Base-by-base conservation (phyloP, 2,329 filamentous ascomycete species). In the Metarhizium robertsii region DNA sequence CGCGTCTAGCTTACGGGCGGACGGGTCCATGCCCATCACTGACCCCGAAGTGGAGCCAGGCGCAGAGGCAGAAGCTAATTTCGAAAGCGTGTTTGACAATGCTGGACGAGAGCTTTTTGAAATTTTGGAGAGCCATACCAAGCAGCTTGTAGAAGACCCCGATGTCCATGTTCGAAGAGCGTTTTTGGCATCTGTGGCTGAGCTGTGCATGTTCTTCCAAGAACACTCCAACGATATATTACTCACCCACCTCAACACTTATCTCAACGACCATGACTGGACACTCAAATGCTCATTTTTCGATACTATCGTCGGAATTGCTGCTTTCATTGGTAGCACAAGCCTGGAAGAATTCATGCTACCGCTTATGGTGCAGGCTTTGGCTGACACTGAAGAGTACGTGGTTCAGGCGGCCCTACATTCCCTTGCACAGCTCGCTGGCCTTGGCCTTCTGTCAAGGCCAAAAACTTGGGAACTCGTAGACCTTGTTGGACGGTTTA, bases 221-320 rank as follows among this genome's bases (percentile, higher is more conserved):
- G 81, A 86, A n/a, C 87, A 91, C 65, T 88, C 92, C 1, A 96
- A 95, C 67, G 94, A 99, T 66, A 90, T 99, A n/a, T 85, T 99
- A 16, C 75, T 99, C 25, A 95, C 91, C 36, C 94, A 99, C 72
- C 76, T 99, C 32, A 97, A 97, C 66, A 99, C 94, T 0, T 99
- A 99, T 64, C 74, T 99, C 8, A 99, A 99, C 62, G 94, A 97
- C 64, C 84, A 87, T 46, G 92, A 99, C 67, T 99, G 94, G 94
- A 90, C 90, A 68, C 75, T 99, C 36, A 96, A 96, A 69, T 96
- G 91, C 64, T 91, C 92, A 2, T 97, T 97, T 67, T 96, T 99
- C 65, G 92, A 96, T 65, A 90, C 91, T 0, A 90, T 97, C 30
- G 90, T 97, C 16, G 92, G 92, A 3, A 92, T 99, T 60, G 90